Evolutionary conservation across 2,329 filamentous ascomycete species (phyloP).

Genomic region (Trichoderma arundinaceum): DNA sequence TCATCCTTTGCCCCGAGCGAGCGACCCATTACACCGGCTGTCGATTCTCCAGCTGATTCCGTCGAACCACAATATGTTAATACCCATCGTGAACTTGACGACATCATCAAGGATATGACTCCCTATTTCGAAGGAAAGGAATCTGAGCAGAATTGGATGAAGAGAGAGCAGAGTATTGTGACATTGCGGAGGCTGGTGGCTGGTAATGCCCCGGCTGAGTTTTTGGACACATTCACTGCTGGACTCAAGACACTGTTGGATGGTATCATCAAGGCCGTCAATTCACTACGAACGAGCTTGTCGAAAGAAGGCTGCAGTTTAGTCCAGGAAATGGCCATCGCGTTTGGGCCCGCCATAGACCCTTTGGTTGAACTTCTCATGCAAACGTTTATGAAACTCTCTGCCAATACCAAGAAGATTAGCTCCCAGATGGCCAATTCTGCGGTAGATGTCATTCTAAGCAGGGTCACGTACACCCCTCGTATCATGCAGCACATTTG

Average conservation of each 20-base stretch:
- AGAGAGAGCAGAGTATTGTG: conserved; percentile 78
- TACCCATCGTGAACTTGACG: conserved; percentile 85
- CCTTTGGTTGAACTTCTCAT: conserved; percentile 88
- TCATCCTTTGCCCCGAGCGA: conserved; percentile 56
- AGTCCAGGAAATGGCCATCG: conserved; percentile 81
- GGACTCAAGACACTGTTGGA: conserved; percentile 78
- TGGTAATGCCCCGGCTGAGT: conserved; percentile 83
- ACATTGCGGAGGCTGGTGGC: conserved; percentile 79
- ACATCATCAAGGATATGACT: conserved; percentile 81
- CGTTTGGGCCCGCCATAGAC: conserved; percentile 79
- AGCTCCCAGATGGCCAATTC: conserved; percentile 80
- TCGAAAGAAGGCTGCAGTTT: conserved; percentile 84
- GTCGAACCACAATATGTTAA: conserved; percentile 85
- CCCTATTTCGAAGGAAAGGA: conserved; percentile 85
- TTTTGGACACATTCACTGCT: conserved; percentile 70
- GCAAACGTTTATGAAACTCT: conserved; percentile 88
- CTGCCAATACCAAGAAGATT: conserved; percentile 90
- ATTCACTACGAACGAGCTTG: conserved; percentile 85
- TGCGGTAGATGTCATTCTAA: conserved; percentile 81
- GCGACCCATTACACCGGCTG: conserved; percentile 64
- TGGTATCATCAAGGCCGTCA: conserved; percentile 84
- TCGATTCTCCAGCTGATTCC: conserved; percentile 68
- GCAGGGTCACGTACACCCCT: conserved; percentile 76
- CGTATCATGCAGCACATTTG: conserved; percentile 87
- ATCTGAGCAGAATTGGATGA: conserved; percentile 88